A percentile compares a stretch with the other conserved stretches of the same genome.
phyloP scores from a whole-genome alignment of 805 yeast genomes.

The Torulaspora delbrueckii region DNA sequence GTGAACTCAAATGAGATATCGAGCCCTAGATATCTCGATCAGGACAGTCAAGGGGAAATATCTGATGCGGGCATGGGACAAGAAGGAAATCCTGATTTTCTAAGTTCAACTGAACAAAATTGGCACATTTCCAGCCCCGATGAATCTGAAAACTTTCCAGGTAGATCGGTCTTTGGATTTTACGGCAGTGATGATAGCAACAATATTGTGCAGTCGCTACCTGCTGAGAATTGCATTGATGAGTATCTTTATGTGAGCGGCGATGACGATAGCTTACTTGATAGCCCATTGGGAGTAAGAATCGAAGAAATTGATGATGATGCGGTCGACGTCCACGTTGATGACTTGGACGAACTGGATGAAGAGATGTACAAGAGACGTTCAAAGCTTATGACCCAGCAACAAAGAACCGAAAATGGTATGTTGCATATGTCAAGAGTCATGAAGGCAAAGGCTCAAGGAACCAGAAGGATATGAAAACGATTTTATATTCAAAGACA shows the following conservation, averaged over 20 bases:
- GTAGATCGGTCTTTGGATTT: background rate
- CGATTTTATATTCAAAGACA: background rate
- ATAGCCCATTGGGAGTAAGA: constrained; percentile 8
- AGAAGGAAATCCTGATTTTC: background rate
- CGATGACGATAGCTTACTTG: constrained; percentile 9
- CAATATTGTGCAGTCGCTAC: constrained; percentile 8
- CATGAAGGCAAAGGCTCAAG: background rate
- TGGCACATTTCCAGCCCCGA: background rate
- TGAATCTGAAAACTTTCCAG: background rate
- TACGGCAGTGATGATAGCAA: constrained; percentile 2
- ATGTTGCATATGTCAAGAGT: constrained; percentile 2
- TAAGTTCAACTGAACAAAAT: background rate
- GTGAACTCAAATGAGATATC: background rate
- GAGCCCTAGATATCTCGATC: background rate
- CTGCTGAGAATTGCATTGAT: constrained; percentile 9
- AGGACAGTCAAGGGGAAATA: background rate
- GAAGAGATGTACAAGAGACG: constrained; percentile 30
- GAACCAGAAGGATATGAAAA: background rate
- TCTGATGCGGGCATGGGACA: background rate
- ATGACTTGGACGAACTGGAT: constrained; percentile 31
- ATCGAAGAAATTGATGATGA: constrained; percentile 24
- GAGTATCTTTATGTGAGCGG: constrained; percentile 13
- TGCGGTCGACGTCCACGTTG: constrained; percentile 27
- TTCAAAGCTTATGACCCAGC: constrained; percentile 10
- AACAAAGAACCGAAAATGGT: background rate